Evolutionary conservation across 176 grass and related monocot genomes (phyloP).

Genomic region (Zoysia japonica): DNA sequence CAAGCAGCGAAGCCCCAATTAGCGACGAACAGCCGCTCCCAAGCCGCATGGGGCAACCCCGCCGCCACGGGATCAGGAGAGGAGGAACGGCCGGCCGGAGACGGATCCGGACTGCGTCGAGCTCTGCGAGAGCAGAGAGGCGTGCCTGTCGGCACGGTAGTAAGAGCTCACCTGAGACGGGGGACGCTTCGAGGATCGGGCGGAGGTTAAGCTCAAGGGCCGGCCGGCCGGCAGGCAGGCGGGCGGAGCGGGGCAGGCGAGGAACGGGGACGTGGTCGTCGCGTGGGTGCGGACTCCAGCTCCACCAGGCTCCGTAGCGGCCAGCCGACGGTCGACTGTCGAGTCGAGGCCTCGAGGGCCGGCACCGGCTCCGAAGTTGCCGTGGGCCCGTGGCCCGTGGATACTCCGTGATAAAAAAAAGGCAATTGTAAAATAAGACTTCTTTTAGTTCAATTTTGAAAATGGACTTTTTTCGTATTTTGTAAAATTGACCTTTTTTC

Average conservation of each 20-base stretch:
- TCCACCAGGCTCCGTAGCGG: background rate
- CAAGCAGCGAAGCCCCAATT: background rate
- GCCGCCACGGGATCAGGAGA: too few species aligned
- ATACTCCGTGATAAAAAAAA: too few species aligned
- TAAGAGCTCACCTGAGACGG: slow-evolving; percentile 12
- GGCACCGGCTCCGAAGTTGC: too few species aligned
- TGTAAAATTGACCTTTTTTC: too few species aligned
- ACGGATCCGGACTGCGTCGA: slow-evolving; percentile 19
- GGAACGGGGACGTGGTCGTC: background rate
- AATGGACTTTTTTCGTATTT: too few species aligned
- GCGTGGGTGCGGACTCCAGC: background rate
- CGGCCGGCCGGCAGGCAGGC: background rate
- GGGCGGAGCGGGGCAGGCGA: background rate
- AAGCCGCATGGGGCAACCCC: too few species aligned
- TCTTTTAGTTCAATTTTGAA: too few species aligned
- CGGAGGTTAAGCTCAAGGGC: background rate
- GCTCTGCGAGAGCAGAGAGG: background rate
- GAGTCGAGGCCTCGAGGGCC: too few species aligned
- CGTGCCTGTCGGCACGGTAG: background rate
- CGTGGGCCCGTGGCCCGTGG: too few species aligned
- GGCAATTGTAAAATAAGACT: too few species aligned
- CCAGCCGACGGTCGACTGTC: background rate
- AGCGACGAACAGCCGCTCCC: too few species aligned
- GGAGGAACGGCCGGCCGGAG: background rate
- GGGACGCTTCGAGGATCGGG: background rate